Evolutionary conservation across 345 rosid genomes (phyloP).

Genomic region (Moringa oleifera): DNA sequence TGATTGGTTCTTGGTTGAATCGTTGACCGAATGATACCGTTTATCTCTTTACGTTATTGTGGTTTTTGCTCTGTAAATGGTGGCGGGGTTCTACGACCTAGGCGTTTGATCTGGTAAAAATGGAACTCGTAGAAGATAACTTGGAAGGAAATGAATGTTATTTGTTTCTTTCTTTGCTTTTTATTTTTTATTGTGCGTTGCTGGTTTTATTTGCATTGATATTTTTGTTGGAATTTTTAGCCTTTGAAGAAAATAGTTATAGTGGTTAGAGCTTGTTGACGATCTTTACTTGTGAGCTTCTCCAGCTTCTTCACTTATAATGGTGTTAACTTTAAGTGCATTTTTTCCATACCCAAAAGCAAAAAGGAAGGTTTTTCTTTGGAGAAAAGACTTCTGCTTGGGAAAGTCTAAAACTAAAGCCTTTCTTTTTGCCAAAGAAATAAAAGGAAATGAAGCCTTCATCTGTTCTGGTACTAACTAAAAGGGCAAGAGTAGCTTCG

Average conservation of each 20-base stretch:
- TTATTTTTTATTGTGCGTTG: no score
- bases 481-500: no score
- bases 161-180: background rate
- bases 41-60: background rate
- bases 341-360: background rate
- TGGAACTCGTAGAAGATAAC: background rate
- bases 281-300: background rate
- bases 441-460: no score
- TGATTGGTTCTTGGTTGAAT: conserved; percentile 1
- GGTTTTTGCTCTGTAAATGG: conserved; percentile 21
- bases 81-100: background rate
- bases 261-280: no score
- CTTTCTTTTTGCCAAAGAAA: no score
- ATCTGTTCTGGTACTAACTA: no score
- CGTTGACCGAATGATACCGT: conserved; percentile 4
- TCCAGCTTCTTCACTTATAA: background rate
- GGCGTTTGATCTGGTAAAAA: background rate
- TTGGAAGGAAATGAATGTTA: background rate
- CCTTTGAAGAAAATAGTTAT: background rate
- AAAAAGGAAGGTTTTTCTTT: background rate
- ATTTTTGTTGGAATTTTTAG: background rate
- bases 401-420: no score
- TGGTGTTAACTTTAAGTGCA: no score
- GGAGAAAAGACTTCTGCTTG: background rate
- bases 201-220: background rate